Evolutionary conservation across 1,139 yeast species (phyloP).

Genomic region (Yamadazyma diddensiae): DNA sequence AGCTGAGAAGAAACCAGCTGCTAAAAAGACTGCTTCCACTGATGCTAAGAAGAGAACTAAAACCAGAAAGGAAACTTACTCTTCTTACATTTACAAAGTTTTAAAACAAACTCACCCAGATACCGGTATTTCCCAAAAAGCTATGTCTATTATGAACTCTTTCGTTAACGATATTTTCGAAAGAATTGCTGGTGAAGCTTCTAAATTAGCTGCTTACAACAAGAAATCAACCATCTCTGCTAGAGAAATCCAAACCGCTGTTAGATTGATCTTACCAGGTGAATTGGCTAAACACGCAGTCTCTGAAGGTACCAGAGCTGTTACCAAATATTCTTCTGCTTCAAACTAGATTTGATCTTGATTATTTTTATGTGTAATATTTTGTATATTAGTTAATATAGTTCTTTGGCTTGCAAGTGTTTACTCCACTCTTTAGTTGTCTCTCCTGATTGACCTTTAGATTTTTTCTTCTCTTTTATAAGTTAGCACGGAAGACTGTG

Average conservation of each 20-base stretch:
- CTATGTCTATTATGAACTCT: conserved; percentile 99
- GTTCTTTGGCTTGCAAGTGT: conserved; percentile 6
- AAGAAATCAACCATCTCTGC: conserved; percentile 98
- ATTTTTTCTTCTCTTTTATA: too few species aligned
- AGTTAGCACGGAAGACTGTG: too few species aligned
- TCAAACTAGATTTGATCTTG: conserved; percentile 33
- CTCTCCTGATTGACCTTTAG: neutral
- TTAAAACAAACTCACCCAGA: conserved; percentile 99
- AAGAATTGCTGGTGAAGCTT: conserved; percentile 97
- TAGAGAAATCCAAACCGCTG: conserved; percentile 99
- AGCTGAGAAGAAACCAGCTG: conserved; percentile 94
- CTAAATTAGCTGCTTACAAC: conserved; percentile 99
- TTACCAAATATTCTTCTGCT: conserved; percentile 96
- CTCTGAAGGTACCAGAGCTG: conserved; percentile 99
- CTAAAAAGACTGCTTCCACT: conserved; percentile 88
- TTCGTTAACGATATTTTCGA: conserved; percentile 95
- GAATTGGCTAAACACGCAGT: conserved; percentile 99
- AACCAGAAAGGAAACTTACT: conserved; percentile 98
- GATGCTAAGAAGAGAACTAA: conserved; percentile 93
- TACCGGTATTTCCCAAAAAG: conserved; percentile 99
- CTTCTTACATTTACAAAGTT: conserved; percentile 97
- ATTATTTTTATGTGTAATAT: conserved; percentile 11
- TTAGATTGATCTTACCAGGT: conserved; percentile 98
- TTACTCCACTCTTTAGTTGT: neutral
- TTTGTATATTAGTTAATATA: conserved; percentile 12